Conservation (phyloP, 164 flowering plant genomes). For the Aristolochia fimbriata region DNA sequence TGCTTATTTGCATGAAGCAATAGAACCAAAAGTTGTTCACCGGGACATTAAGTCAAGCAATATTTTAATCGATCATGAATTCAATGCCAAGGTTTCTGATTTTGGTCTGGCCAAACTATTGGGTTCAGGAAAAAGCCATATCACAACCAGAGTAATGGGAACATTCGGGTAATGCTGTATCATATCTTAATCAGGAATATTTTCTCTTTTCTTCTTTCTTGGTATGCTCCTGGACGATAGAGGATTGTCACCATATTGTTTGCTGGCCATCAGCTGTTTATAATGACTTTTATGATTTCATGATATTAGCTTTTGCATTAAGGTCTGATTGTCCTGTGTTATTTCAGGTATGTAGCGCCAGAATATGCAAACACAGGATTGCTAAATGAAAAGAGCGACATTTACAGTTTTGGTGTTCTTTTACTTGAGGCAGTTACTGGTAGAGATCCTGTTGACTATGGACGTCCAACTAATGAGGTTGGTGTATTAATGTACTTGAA, state of each 20-base stretch:
- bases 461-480: slow-evolving; percentile 42
- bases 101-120: slow-evolving; percentile 49
- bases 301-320: too few relatives aligned
- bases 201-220: too few relatives aligned
- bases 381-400: slow-evolving; percentile 41
- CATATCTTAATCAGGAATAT: too few relatives aligned
- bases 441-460: slow-evolving; percentile 43
- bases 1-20: slow-evolving; percentile 45
- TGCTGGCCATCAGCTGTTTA: too few relatives aligned
- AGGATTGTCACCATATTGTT: too few relatives aligned
- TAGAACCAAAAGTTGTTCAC: slow-evolving; percentile 46
- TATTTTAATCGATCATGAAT: slow-evolving; percentile 30
- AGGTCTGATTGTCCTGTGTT: background rate
- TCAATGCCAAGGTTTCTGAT: slow-evolving; percentile 40
- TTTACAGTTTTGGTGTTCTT: slow-evolving; percentile 46
- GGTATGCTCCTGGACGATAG: too few relatives aligned
- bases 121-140: slow-evolving; percentile 39
- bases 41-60: slow-evolving; percentile 48
- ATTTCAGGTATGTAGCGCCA: slow-evolving; percentile 46
- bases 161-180: slow-evolving; percentile 11
- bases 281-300: too few relatives aligned
- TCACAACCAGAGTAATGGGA: slow-evolving; percentile 41
- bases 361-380: slow-evolving; percentile 49
- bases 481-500: background rate
- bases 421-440: slow-evolving; percentile 39